Evolutionary conservation across 1,139 yeast genomes (phyloP), one percentile per base, ranked within the genome.

Genomic region (Meyerozyma carpophila): DNA sequence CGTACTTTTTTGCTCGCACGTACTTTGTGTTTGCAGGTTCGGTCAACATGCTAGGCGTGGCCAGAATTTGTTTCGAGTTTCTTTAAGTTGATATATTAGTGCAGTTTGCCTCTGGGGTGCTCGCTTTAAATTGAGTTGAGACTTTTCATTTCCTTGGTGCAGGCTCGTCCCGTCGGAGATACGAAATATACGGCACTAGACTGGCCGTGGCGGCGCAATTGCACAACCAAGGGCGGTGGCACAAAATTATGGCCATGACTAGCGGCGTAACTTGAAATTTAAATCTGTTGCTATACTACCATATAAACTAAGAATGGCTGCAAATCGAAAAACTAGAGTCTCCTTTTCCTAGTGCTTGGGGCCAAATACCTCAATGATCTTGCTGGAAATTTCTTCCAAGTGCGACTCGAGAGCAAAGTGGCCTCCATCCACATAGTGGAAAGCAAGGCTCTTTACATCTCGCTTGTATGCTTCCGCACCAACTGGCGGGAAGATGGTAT

Each of bases 371-470:
- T 31, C 34, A 14, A 34, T 34, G 10, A 34, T 34, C 14, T 53
- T 57, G 4, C 50, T 38, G 5, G 70, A 65, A 36, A 69, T 59
- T 42, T 58, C 63, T 13, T 45, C 52, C 5, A 56, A 57, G 41
- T 65, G 65, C 37, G 62, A 56, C 43, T 60, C 66, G 29, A 65
- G 53, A 5, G 71, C 70, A 54, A 72, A 71, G 49, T 72, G 77
- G 8, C 77, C 76, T 9, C 65, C 60, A 36, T 64, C 59, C 32
- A 59, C 45, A 21, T 55, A 57, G 36, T 56, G 56, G 8, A 66
- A 44, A 40, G 53, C 56, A 11, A 61, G 53, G 36, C 60, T 54
- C 32, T 56, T 56, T 21, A 52, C 52, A 48, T 72, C 74, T 46
- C 57, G 57, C 47, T 55, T 59, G 50, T 44, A 70, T 9, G 73